Conservation (phyloP, 306 rosid species). For the Cyclanthera cordifolia region DNA sequence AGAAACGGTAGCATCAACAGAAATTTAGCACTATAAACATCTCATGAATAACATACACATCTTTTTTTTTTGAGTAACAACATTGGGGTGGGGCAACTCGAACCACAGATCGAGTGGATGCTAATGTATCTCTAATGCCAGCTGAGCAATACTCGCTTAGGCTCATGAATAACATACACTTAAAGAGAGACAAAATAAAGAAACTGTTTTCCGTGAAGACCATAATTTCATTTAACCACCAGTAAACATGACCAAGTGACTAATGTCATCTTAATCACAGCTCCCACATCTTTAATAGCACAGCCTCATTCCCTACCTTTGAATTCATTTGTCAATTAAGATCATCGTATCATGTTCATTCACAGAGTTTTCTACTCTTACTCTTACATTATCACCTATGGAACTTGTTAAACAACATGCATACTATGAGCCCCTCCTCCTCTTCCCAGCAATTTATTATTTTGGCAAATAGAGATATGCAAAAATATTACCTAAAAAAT, state of each 20-base stretch:
- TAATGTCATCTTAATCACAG: background rate
- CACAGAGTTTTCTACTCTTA: background rate
- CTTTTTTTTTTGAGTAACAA: too few species aligned
- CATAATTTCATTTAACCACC: background rate
- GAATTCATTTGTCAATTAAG: background rate
- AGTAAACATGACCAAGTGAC: background rate
- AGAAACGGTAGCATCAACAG: background rate
- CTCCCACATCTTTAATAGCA: background rate
- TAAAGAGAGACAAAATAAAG: conserved; percentile 1
- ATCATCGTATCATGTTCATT: background rate
- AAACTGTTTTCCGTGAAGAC: background rate
- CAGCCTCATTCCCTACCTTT: background rate
- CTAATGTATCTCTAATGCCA: too few species aligned
- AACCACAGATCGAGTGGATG: too few species aligned
- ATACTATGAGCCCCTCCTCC: background rate
- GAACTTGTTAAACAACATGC: background rate
- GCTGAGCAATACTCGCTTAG: too few species aligned
- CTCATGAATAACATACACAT: background rate
- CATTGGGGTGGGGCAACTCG: too few species aligned
- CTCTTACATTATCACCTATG: background rate
- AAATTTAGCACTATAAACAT: conserved; percentile 7
- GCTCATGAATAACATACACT: too few species aligned
- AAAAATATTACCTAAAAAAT: background rate
- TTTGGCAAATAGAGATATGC: background rate
- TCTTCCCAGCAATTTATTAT: background rate